A percentile compares a stretch with the other conserved stretches of the same genome.
Evolutionary conservation across 2,329 filamentous ascomycete genomes (phyloP).

Genomic region (Cordyceps militaris): DNA sequence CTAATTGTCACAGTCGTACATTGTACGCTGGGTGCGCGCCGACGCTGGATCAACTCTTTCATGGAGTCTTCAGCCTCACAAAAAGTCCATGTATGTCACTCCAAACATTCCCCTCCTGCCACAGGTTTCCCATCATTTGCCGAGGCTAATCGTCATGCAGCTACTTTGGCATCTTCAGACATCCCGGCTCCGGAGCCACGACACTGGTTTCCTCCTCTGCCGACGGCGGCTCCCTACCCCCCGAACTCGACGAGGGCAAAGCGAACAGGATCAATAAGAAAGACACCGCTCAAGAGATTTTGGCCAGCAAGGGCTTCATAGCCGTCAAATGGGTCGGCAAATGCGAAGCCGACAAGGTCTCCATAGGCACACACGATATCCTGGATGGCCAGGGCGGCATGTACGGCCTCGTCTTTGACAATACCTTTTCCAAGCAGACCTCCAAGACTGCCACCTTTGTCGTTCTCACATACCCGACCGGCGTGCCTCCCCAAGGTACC

Average conservation of each 20-base stretch:
- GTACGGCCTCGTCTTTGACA: slow-evolving; percentile 96
- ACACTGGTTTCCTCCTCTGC: slow-evolving; percentile 36
- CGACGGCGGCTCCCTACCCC: slow-evolving; percentile 36
- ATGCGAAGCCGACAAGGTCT: slow-evolving; percentile 93
- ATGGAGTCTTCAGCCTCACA: slow-evolving; percentile 96
- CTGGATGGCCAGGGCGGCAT: slow-evolving; percentile 70
- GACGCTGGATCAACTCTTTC: slow-evolving; percentile 86
- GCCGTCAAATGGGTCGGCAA: slow-evolving; percentile 82
- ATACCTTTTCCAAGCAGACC: slow-evolving; percentile 92
- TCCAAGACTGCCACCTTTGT: slow-evolving; percentile 95
- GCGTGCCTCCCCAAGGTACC: slow-evolving; percentile 66
- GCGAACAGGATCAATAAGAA: slow-evolving; percentile 48
- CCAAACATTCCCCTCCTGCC: not conserved
- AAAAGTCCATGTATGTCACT: slow-evolving; percentile 73
- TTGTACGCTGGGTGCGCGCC: slow-evolving; percentile 94
- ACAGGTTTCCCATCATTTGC: slow-evolving; percentile 16
- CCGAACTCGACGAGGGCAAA: slow-evolving; percentile 38
- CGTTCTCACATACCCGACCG: slow-evolving; percentile 85
- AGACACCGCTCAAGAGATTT: slow-evolving; percentile 53
- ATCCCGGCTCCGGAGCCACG: slow-evolving; percentile 66
- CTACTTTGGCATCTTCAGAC: slow-evolving; percentile 97
- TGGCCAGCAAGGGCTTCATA: slow-evolving; percentile 61
- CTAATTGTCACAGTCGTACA: slow-evolving; percentile 69
- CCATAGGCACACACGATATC: slow-evolving; percentile 83
- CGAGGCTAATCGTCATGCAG: slow-evolving; percentile 28